These are phyloP conservation scores for Corchorus olitorius DNA, from an alignment of 345 rosid genomes.

Conservation along the genomic window DNA sequence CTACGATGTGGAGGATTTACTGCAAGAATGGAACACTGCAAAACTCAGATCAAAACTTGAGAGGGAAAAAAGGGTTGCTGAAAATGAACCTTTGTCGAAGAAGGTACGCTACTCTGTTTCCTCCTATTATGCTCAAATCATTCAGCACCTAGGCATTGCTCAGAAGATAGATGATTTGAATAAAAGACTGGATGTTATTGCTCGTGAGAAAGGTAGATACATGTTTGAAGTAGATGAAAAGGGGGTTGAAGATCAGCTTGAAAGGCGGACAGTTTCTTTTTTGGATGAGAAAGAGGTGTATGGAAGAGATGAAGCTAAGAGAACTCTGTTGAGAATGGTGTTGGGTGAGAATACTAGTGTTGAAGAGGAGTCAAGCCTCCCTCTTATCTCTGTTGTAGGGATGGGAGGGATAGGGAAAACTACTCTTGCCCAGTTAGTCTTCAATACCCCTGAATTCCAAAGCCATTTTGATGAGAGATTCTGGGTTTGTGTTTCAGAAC, in stretches of 20 bases:
- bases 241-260: not conserved
- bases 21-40: too few species aligned
- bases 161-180: not conserved
- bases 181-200: not conserved
- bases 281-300: not conserved
- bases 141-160: not conserved
- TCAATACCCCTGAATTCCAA: not conserved
- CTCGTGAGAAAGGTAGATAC: not conserved
- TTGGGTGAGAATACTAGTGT: not conserved
- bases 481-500: not conserved
- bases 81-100: not conserved
- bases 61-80: not conserved
- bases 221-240: too few species aligned
- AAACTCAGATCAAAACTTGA: too few species aligned
- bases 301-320: not conserved
- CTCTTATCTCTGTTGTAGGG: not conserved
- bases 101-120: not conserved
- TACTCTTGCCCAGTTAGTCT: not conserved
- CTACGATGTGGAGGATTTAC: too few species aligned
- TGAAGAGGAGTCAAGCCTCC: not conserved
- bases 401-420: not conserved
- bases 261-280: not conserved
- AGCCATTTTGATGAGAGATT: not conserved
- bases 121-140: not conserved
- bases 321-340: not conserved